Percentiles rank a stretch among this genome's conserved stretches.
phyloP scores from a whole-genome alignment of 306 rosid species.

The Dalbergia oliveri region DNA sequence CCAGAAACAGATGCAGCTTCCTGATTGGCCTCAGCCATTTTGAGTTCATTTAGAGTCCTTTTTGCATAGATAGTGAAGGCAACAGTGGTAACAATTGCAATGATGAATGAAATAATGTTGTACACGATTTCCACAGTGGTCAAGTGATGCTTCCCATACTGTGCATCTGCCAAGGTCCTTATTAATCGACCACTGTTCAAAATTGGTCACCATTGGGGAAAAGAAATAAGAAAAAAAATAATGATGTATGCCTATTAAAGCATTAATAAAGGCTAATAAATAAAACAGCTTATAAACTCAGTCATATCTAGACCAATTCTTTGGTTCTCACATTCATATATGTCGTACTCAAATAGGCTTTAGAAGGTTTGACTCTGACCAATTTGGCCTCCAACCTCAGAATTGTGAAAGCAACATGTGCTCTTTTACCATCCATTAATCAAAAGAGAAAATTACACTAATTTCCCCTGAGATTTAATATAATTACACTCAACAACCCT shows the following conservation, averaged over 20 bases:
- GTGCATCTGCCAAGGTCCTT: constrained; percentile 81
- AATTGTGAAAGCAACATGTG: constrained; percentile 4
- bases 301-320: constrained; percentile 33
- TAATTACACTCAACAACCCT: too few relatives aligned
- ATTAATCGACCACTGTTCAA: constrained; percentile 84
- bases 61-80: constrained; percentile 91
- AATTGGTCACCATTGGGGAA: constrained; percentile 19
- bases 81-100: constrained; percentile 79
- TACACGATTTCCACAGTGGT: constrained; percentile 88
- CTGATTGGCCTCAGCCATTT: constrained; percentile 59
- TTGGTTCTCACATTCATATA: constrained; percentile 12
- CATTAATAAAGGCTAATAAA: constrained; percentile 19
- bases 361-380: constrained; percentile 29
- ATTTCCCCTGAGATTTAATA: too few relatives aligned
- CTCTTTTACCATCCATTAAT: neutral
- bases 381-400: constrained; percentile 3
- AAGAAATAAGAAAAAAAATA: constrained; percentile 4
- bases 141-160: constrained; percentile 80
- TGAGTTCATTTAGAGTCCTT: constrained; percentile 73
- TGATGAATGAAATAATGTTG: constrained; percentile 77
- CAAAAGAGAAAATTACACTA: too few relatives aligned
- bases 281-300: constrained; percentile 17
- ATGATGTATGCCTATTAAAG: neutral
- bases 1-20: constrained; percentile 56
- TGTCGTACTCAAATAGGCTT: constrained; percentile 32